These are phyloP conservation scores for Ophiostoma sp. DNA, from an alignment of 2,329 filamentous ascomycete species.

Conservation along the genomic window DNA sequence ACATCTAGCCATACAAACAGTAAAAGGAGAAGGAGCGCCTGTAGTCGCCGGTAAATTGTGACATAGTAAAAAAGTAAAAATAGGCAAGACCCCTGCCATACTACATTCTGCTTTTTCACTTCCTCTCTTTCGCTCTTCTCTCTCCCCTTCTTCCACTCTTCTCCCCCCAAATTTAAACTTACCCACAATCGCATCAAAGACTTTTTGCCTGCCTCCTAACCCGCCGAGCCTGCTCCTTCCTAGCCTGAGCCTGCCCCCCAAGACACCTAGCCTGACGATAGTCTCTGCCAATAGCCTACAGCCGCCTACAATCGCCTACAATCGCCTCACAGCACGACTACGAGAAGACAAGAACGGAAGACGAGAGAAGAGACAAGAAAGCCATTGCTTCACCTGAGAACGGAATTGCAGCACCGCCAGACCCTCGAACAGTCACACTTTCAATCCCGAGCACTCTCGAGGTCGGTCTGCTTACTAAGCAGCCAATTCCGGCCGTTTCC, in stretches of 20 bases:
- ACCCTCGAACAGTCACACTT: no score
- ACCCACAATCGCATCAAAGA: conserved; percentile 4
- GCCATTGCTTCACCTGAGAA: background rate
- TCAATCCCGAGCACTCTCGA: background rate
- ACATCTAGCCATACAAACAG: background rate
- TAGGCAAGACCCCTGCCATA: background rate
- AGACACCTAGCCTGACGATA: background rate
- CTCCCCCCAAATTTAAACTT: conserved; percentile 6
- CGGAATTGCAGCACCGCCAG: background rate
- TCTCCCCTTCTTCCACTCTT: conserved; percentile 17
- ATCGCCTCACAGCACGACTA: no score
- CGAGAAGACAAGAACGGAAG: background rate
- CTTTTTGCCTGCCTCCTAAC: background rate
- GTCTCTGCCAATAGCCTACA: background rate
- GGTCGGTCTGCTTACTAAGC: background rate
- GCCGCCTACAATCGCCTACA: no score
- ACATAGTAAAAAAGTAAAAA: background rate
- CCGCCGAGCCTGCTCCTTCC: no score
- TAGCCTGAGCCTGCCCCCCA: no score
- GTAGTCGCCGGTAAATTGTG: no score
- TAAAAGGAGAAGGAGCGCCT: background rate
- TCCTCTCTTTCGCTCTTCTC: conserved; percentile 15
- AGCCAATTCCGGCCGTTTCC: background rate
- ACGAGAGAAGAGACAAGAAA: background rate
- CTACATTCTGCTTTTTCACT: background rate